These are phyloP conservation scores for Cymodocea nodosa DNA, from an alignment of 116 monocot species.

Conservation along the genomic window DNA sequence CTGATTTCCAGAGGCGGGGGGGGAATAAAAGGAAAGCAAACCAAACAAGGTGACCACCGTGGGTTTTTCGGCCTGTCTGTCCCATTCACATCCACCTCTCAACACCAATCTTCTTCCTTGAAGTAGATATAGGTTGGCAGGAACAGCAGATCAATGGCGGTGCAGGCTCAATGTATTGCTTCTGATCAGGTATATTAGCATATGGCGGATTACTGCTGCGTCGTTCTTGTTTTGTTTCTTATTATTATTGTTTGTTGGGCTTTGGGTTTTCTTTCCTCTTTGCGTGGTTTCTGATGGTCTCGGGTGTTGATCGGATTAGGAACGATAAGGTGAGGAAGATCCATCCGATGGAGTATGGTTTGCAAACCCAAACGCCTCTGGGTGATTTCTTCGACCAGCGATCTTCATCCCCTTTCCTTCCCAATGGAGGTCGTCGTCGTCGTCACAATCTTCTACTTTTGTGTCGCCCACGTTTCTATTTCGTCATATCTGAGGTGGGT, in stretches of 20 bases:
- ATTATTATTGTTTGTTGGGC: background rate
- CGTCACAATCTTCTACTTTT: background rate
- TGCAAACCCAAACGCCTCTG: slow-evolving; percentile 3
- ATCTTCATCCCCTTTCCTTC: slow-evolving; percentile 11
- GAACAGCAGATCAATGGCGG: background rate
- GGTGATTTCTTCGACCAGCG: slow-evolving; percentile 3
- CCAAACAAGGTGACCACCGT: no score
- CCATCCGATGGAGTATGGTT: slow-evolving; percentile 2
- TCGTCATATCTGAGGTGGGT: slow-evolving; percentile 12
- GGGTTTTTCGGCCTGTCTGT: no score
- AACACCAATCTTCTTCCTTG: no score
- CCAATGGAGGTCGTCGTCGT: slow-evolving; percentile 9
- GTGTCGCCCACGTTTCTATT: background rate
- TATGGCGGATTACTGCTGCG: no score
- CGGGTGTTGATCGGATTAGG: no score
- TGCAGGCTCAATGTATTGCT: background rate
- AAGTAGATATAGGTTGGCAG: no score
- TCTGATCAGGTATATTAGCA: background rate
- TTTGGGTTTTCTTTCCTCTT: background rate
- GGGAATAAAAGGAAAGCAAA: background rate
- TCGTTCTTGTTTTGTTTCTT: background rate
- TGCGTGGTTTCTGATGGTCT: no score
- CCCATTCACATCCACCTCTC: no score
- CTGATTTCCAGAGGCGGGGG: background rate
- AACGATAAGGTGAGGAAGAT: slow-evolving; percentile 2